Evolutionary conservation across 345 rosid genomes (phyloP).

Genomic region (Gossypium turneri): DNA sequence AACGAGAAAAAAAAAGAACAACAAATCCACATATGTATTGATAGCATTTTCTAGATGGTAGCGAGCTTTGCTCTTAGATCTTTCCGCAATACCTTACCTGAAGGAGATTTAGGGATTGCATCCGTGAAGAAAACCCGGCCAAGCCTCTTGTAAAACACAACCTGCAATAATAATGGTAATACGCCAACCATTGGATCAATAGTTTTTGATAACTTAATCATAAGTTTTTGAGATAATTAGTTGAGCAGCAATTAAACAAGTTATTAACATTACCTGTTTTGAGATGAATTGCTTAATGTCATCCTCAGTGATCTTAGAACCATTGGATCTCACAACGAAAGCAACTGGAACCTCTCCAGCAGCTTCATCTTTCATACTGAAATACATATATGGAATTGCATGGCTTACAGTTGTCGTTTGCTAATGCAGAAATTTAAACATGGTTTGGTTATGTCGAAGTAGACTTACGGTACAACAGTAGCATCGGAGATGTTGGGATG

Average conservation of each 20-base stretch:
- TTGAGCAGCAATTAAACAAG: no score
- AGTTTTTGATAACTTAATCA: background rate
- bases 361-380: conserved; percentile 77
- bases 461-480: conserved; percentile 61
- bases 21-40: background rate
- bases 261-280: conserved; percentile 49
- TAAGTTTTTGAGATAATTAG: background rate
- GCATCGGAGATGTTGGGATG: conserved; percentile 54
- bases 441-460: background rate
- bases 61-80: conserved; percentile 58
- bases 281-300: conserved; percentile 70
- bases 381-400: conserved; percentile 1
- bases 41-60: background rate
- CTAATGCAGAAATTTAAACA: background rate
- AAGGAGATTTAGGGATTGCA: conserved; percentile 72
- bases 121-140: conserved; percentile 58
- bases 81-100: conserved; percentile 86
- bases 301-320: conserved; percentile 60
- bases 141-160: conserved; percentile 79
- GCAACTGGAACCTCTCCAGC: conserved; percentile 87
- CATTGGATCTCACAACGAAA: conserved; percentile 58
- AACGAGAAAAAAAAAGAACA: background rate
- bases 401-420: background rate
- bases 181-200: background rate
- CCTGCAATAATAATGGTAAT: conserved; percentile 33